Evolutionary conservation across 2,329 filamentous ascomycete genomes (phyloP).

Genomic region (Apiospora malaysiana): DNA sequence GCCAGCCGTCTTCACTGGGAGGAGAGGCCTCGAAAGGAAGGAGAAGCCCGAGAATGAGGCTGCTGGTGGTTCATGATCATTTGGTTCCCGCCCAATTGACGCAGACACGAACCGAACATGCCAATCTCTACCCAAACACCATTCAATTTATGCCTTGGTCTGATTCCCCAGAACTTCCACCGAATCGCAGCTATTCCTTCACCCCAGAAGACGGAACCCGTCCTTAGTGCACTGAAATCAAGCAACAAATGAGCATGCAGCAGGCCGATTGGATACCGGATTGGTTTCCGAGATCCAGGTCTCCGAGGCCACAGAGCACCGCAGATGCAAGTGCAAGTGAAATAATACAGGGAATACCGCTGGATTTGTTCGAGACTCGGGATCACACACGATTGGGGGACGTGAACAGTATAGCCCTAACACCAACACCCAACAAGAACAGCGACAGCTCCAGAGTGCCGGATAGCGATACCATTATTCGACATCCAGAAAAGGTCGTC

Average conservation of each 20-base stretch:
- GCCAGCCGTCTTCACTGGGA: neutral
- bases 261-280: slow-evolving; percentile 7
- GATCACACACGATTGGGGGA: neutral
- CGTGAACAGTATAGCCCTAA: neutral
- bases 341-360: neutral
- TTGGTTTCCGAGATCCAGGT: neutral
- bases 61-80: neutral
- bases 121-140: neutral
- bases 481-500: slow-evolving; percentile 25
- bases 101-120: neutral
- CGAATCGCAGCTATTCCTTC: neutral
- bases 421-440: neutral
- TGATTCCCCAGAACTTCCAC: neutral
- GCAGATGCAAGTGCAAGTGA: neutral
- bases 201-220: neutral
- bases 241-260: neutral
- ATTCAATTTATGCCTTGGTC: neutral
- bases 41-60: neutral
- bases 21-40: neutral
- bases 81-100: neutral
- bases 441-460: slow-evolving; percentile 1
- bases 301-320: neutral
- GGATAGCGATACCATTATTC: neutral
- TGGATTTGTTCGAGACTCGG: neutral
- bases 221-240: neutral